Conservation (phyloP, 805 yeast species). For the Lachancea meyersii region DNA sequence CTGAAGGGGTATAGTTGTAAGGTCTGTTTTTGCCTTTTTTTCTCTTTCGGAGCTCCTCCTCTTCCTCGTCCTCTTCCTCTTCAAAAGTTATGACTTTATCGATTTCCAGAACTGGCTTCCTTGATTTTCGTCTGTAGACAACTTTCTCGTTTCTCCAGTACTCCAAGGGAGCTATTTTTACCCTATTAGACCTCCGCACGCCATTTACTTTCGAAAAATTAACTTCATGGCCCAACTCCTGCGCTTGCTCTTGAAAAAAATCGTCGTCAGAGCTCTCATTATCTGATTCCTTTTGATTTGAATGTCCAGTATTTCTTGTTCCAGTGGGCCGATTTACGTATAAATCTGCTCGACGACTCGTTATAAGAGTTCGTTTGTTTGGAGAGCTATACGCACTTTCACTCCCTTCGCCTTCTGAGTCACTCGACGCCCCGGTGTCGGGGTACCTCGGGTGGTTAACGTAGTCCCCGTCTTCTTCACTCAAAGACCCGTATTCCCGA, state of each 20-base stretch:
- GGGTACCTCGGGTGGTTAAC: constrained; percentile 19
- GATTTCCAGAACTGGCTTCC: constrained; percentile 48
- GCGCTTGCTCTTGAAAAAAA: constrained; percentile 19
- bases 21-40: constrained; percentile 15
- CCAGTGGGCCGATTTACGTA: not conserved
- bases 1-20: constrained; percentile 22
- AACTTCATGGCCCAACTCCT: constrained; percentile 15
- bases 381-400: not conserved
- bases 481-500: constrained; percentile 14
- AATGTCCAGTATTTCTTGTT: not conserved
- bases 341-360: too few relatives aligned
- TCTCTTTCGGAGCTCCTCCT: constrained; percentile 12
- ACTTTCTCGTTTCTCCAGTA: constrained; percentile 80
- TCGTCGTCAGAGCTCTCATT: constrained; percentile 24
- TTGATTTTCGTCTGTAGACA: constrained; percentile 43
- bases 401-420: constrained; percentile 7
- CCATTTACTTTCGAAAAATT: constrained; percentile 28
- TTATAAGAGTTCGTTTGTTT: not conserved
- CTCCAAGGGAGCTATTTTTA: constrained; percentile 64
- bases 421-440: not conserved
- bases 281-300: constrained; percentile 9
- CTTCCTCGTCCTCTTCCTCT: constrained; percentile 26
- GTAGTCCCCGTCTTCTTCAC: constrained; percentile 31
- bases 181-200: constrained; percentile 58
- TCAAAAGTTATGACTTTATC: constrained; percentile 48